Conservation (phyloP, 208 protist species). For the Leishmania arabica region DNA sequence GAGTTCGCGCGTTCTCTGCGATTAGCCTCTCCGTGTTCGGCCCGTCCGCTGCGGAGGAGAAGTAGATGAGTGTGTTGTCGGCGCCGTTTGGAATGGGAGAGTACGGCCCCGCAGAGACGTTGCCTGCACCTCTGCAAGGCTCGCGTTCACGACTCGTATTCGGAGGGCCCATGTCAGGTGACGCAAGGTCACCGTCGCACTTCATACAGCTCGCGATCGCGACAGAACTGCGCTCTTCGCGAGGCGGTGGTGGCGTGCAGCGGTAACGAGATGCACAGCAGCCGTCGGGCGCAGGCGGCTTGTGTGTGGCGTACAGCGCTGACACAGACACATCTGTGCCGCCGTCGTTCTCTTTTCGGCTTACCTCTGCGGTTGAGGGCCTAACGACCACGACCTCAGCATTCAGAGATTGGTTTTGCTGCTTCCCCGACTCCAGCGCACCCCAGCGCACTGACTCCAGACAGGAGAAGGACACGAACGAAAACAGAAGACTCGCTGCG, state of each 20-base stretch:
- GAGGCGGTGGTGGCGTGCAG: neutral
- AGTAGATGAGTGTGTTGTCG: constrained; percentile 5
- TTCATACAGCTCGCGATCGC: neutral
- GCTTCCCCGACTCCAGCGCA: neutral
- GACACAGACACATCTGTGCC: neutral
- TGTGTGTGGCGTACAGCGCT: neutral
- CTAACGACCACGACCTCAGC: neutral
- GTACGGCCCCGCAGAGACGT: neutral
- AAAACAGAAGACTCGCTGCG: constrained; percentile 13
- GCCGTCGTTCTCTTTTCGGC: neutral
- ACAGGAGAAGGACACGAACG: constrained; percentile 4
- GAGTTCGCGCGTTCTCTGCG: neutral
- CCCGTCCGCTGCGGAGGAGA: neutral
- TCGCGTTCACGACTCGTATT: neutral
- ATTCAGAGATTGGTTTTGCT: neutral
- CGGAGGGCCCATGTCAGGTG: neutral
- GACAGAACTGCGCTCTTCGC: neutral
- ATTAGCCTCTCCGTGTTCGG: neutral
- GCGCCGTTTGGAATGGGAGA: neutral
- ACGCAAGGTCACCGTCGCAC: neutral
- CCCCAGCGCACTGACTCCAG: neutral
- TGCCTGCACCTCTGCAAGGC: neutral
- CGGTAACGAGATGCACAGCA: neutral
- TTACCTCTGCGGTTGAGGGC: neutral
- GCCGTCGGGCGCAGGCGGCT: too few relatives aligned